Evolutionary conservation across 768 basidiomycete species (phyloP), one percentile per base, ranked within the genome.

Genomic region (Podaxis rugospora): DNA sequence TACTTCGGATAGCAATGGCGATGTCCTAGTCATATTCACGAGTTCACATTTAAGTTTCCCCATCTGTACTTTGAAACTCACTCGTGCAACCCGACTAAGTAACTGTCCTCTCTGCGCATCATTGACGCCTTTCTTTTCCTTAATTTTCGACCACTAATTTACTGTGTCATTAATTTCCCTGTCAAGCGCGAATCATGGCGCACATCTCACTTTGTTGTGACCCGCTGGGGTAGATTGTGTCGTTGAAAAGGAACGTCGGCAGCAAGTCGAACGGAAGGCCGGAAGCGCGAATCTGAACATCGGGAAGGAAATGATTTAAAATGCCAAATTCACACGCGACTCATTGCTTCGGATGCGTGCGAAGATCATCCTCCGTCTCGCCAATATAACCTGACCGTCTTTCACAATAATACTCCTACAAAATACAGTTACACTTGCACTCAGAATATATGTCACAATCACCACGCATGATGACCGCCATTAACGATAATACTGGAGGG

Each of bases 111-210:
- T 87, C 65, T 83, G 80, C 6, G 77, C 75, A 68, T 90, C 88
- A 64, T 79, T 83, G n/a, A 77, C 72, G 16, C 85, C 88, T 66
- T 90, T 90, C 67, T 78, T 82, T 58, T 86, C 80, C 68, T 88
- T 88, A 67, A 89, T 89, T 79, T 89, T 89, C 0, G 88, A 88
- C 88, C 87, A 89, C 88, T 89, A 62, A 9, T 57, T 55, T 49
- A 47, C 18, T 25, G 54, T 53, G 21, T 37, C 16, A 58, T 23
- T 18, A 55, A 53, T 14, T 56, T 27, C 7, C 14, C 5, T 27
- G 7, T 55, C 18, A 37, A 32, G 40, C 3, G 10, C 47, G 14
- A 37, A 47, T 35, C 42, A 35, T 11, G 18, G 14, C 14, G 14
- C 61, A n/a, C 58, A 21, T 44, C 68, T 51, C 61, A 74, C 79